Conservation (phyloP, 1,284 basidiomycete species). For the Fomitopsis pinicola region DNA sequence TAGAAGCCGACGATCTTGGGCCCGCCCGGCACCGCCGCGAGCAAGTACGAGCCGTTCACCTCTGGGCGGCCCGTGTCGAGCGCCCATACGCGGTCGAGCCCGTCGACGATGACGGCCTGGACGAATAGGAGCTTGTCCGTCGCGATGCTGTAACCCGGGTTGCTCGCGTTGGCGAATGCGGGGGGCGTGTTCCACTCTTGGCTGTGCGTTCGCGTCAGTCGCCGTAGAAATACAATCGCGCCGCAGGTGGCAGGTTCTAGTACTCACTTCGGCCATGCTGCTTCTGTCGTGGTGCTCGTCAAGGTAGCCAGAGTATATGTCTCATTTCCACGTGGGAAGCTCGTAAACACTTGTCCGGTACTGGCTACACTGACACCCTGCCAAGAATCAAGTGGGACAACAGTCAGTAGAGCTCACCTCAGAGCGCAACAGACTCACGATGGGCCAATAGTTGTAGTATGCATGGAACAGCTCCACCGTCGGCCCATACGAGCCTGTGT, state of each 20-base stretch:
- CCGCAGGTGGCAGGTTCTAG: neutral
- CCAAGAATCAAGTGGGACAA: neutral
- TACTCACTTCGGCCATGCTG: slow-evolving; percentile 16
- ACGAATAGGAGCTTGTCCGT: slow-evolving; percentile 25
- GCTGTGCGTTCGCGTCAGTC: neutral
- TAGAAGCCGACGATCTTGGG: slow-evolving; percentile 30
- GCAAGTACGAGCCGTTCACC: slow-evolving; percentile 20
- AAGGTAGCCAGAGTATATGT: slow-evolving; percentile 19
- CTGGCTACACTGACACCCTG: slow-evolving; percentile 19
- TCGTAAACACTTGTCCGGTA: slow-evolving; percentile 16
- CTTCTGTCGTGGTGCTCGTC: slow-evolving; percentile 16
- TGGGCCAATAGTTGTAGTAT: slow-evolving; percentile 18
- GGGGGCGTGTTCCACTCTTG: slow-evolving; percentile 20
- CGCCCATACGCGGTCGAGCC: slow-evolving; percentile 26
- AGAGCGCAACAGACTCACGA: slow-evolving; percentile 8
- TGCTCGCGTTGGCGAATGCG: slow-evolving; percentile 14
- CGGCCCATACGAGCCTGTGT: slow-evolving; percentile 17
- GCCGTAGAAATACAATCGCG: too few relatives aligned
- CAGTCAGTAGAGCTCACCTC: too few relatives aligned
- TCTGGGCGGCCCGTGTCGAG: slow-evolving; percentile 25
- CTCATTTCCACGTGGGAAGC: slow-evolving; percentile 19
- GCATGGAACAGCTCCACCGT: slow-evolving; percentile 17
- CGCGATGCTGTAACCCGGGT: slow-evolving; percentile 17
- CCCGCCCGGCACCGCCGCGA: slow-evolving; percentile 21
- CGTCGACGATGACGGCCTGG: slow-evolving; percentile 26